phyloP scores from a whole-genome alignment of 2,329 filamentous ascomycete species.

The Stagonosporopsis chrysanthemi region DNA sequence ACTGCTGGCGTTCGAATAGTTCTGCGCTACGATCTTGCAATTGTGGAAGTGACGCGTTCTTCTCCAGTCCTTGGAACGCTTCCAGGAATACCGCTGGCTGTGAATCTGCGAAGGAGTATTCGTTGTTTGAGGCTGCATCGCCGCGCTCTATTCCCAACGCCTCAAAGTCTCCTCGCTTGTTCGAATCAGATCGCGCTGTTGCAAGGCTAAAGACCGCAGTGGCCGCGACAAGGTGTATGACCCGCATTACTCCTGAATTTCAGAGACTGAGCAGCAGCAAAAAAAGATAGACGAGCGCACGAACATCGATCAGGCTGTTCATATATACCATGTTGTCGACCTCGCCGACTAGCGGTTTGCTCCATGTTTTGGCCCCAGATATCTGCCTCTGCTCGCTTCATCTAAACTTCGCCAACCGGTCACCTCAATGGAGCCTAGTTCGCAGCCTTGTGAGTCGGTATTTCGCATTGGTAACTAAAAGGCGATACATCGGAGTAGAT shows the following conservation, averaged over 20 bases:
- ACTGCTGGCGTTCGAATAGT: conserved; percentile 20
- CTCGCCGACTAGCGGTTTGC: not conserved
- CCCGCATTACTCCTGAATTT: not conserved
- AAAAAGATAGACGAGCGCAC: not conserved
- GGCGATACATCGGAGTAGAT: conserved; percentile 7
- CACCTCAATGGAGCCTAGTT: conserved; percentile 1
- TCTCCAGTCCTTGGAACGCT: conserved; percentile 5
- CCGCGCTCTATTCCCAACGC: not conserved
- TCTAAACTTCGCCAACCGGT: not conserved
- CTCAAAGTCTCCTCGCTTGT: not conserved
- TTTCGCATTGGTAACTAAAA: conserved; percentile 9
- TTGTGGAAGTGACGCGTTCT: conserved; percentile 19
- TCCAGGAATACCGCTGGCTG: conserved; percentile 4
- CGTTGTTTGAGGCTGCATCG: not conserved
- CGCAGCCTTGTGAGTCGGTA: conserved; percentile 3
- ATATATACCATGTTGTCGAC: not conserved
- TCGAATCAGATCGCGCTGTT: not conserved
- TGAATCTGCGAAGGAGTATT: not conserved
- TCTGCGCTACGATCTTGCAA: conserved; percentile 22
- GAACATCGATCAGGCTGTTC: not conserved
- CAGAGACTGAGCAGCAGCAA: not conserved
- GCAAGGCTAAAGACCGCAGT: not conserved
- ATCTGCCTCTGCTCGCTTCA: not conserved
- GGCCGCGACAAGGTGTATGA: not conserved
- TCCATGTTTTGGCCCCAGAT: not conserved